phyloP scores from a whole-genome alignment of 495 filamentous ascomycete species.

The Cryomyces minteri region DNA sequence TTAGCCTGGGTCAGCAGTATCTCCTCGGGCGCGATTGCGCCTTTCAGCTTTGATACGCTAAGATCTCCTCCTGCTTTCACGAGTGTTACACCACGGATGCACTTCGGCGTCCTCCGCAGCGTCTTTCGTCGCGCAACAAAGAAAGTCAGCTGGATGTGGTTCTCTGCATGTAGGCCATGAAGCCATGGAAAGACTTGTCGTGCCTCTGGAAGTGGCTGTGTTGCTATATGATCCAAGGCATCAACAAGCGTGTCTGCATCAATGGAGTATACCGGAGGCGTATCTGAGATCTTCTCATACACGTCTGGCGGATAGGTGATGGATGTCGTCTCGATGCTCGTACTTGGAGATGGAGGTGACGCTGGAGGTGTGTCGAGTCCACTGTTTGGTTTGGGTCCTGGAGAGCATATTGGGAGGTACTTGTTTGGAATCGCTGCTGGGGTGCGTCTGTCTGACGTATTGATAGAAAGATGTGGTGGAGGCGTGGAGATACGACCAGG shows the following conservation, averaged over 20 bases:
- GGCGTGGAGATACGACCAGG: conserved; percentile 15
- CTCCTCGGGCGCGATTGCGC: conserved; percentile 65
- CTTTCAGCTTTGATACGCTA: conserved; percentile 54
- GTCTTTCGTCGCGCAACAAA: conserved; percentile 61
- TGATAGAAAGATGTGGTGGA: conserved; percentile 25
- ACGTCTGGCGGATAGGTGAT: conserved; percentile 56
- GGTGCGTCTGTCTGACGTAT: conserved; percentile 30
- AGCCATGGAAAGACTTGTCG: conserved; percentile 88
- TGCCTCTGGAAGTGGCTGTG: conserved; percentile 68
- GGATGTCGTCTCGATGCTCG: conserved; percentile 36
- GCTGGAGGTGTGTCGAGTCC: conserved; percentile 47
- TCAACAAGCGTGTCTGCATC: conserved; percentile 45
- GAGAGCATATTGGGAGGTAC: conserved; percentile 69
- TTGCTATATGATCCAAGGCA: conserved; percentile 53
- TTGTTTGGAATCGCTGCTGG: conserved; percentile 65
- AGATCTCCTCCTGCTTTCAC: conserved; percentile 82
- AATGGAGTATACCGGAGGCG: conserved; percentile 53
- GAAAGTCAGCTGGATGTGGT: conserved; percentile 75
- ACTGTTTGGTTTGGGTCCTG: conserved; percentile 46
- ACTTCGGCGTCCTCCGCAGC: conserved; percentile 54
- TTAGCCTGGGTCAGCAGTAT: conserved; percentile 32
- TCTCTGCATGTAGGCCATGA: conserved; percentile 81
- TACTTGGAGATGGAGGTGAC: conserved; percentile 36
- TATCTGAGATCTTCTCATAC: conserved; percentile 34
- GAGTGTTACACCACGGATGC: conserved; percentile 63